These are phyloP conservation scores for Ogataea polymorpha DNA, from an alignment of 805 yeast species.

Conservation along the genomic window DNA sequence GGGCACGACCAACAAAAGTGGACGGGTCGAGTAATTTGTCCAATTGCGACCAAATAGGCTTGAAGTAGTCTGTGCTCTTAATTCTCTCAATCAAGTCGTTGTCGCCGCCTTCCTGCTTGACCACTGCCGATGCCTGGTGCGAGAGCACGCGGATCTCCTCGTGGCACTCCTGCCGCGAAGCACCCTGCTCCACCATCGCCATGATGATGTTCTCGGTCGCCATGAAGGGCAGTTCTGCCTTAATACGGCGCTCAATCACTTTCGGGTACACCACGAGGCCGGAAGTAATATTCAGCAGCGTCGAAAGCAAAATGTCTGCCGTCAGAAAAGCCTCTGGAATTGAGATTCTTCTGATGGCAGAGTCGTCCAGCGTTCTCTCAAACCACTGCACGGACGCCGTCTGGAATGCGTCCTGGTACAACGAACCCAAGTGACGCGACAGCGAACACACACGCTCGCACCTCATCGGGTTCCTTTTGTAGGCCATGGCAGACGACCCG, in stretches of 20 bases:
- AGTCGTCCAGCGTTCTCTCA: slow-evolving; percentile 97
- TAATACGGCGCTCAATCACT: slow-evolving; percentile 95
- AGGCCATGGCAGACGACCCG: slow-evolving; percentile 98
- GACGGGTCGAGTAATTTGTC: slow-evolving; percentile 82
- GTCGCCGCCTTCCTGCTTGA: slow-evolving; percentile 97
- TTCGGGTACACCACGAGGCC: slow-evolving; percentile 98
- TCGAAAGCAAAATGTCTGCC: slow-evolving; percentile 87
- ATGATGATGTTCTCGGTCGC: slow-evolving; percentile 98
- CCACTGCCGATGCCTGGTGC: slow-evolving; percentile 96
- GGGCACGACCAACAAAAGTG: slow-evolving; percentile 98
- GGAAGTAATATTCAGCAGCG: slow-evolving; percentile 86
- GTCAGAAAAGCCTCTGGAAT: slow-evolving; percentile 95
- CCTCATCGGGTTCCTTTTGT: slow-evolving; percentile 99
- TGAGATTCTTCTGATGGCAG: slow-evolving; percentile 96
- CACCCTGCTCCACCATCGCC: slow-evolving; percentile 99
- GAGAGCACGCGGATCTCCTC: slow-evolving; percentile 95
- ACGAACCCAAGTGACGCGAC: slow-evolving; percentile 90
- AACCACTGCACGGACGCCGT: slow-evolving; percentile 99
- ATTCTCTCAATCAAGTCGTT: slow-evolving; percentile 92
- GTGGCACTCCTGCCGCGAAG: slow-evolving; percentile 96
- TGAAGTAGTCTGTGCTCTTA: slow-evolving; percentile 71
- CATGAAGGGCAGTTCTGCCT: slow-evolving; percentile 96
- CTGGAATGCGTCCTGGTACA: slow-evolving; percentile 89
- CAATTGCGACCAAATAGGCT: slow-evolving; percentile 84
- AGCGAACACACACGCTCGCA: slow-evolving; percentile 98